Base-by-base conservation (phyloP, 257 asterid species). In the Penstemon davidsonii region DNA sequence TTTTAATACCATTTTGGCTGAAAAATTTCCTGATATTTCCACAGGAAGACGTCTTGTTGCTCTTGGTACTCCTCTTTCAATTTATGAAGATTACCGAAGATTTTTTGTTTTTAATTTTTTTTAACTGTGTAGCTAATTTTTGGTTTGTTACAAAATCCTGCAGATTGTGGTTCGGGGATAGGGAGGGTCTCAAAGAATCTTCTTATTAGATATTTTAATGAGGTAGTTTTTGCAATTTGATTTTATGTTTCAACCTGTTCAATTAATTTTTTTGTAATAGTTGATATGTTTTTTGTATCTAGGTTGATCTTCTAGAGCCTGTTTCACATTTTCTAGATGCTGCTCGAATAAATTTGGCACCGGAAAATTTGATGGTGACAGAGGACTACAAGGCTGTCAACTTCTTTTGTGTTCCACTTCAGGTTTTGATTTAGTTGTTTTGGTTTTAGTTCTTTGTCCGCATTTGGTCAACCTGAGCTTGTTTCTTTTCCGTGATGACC, bases 131-230 rank as follows among this genome's bases (percentile, higher is more conserved):
- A 13, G 59, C 12, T 52, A 54, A 56, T 72, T 75, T 73, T 69
- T 72, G 33, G 54, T 73, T 74, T 67, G 60, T 13, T 76, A 10
- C 62, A 13, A 62, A 36, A 37, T 43, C 13, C 41, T 78, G 84
- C 86, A 92, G 98, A 94, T 84, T 94, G 97, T 82, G 97, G 99
- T 66, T 89, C 96, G 4, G 99, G 99, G 66, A 87, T 94, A 66
- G 99, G 99, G 54, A 87, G 97, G 75, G 60, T 94, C 59, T 76
- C 95, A 73, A 87, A 84, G 81, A 86, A 91, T 79, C 95, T 94
- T 77, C 96, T 94, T 47, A 83, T 88, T 13, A 78, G 90, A 76
- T 86, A 88, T 80, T 94, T 94, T 73, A 87, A 82, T 62, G 96
- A 91, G 96, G 97, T 90, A 70, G 42, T 42, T 55, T 53, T 69